A percentile compares a stretch with the other conserved stretches of the same genome.
phyloP scores from a whole-genome alignment of 108 stramenopile genomes.

The Nannochloropsis oceanica region DNA sequence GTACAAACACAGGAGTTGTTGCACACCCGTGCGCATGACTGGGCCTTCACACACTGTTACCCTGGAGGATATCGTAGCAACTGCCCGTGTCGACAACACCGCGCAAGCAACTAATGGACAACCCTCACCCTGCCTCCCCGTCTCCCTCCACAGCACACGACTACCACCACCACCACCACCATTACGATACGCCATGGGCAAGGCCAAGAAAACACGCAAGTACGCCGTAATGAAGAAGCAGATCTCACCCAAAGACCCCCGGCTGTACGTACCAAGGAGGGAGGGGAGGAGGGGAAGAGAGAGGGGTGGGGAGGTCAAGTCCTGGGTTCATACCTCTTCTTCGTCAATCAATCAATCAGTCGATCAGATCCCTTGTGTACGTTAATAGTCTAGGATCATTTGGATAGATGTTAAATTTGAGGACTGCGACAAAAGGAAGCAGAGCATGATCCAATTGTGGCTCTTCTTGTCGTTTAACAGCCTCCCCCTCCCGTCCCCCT shows the following conservation, averaged over 20 bases:
- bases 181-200: slow-evolving; percentile 52
- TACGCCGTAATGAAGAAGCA: slow-evolving; percentile 80
- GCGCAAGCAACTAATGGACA: too few relatives aligned
- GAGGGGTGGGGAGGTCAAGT: not conserved
- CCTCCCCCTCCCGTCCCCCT: not conserved
- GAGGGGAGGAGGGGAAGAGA: slow-evolving; percentile 34
- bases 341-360: not conserved
- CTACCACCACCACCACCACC: not conserved
- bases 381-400: too few relatives aligned
- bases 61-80: too few relatives aligned
- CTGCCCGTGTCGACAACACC: too few relatives aligned
- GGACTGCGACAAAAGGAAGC: too few relatives aligned
- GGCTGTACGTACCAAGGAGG: slow-evolving; percentile 53
- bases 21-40: too few relatives aligned
- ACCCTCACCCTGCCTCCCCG: not conserved
- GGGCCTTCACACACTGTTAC: too few relatives aligned
- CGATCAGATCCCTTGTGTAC: too few relatives aligned
- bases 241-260: slow-evolving; percentile 68
- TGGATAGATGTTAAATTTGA: too few relatives aligned
- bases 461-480: not conserved
- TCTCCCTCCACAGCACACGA: not conserved
- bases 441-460: too few relatives aligned
- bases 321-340: not conserved
- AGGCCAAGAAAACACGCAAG: slow-evolving; percentile 77
- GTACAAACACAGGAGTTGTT: too few relatives aligned